phyloP scores from a whole-genome alignment of 345 rosid genomes.

The Gossypioides kirkii region DNA sequence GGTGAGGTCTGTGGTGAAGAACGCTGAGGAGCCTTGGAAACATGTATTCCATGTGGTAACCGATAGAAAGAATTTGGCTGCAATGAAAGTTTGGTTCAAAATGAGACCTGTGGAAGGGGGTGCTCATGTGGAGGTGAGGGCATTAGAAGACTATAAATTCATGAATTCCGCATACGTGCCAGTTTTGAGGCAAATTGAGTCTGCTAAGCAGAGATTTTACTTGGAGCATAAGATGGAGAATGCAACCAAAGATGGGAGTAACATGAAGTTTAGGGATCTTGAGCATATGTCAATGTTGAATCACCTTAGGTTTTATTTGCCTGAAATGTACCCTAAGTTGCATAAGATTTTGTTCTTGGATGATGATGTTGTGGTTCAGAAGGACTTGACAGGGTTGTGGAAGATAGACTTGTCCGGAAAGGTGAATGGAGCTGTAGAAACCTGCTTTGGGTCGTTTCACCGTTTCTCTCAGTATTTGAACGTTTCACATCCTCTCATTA shows the following conservation, averaged over 20 bases:
- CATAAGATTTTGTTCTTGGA: constrained; percentile 79
- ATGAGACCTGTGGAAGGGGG: constrained; percentile 85
- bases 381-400: constrained; percentile 82
- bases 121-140: constrained; percentile 70
- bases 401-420: constrained; percentile 78
- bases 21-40: constrained; percentile 70
- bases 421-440: constrained; percentile 94
- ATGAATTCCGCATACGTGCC: constrained; percentile 71
- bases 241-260: constrained; percentile 34
- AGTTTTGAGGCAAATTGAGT: constrained; percentile 63
- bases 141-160: constrained; percentile 62
- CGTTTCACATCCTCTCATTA: constrained; percentile 66
- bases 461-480: constrained; percentile 71
- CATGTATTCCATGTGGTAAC: constrained; percentile 89
- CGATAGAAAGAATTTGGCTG: constrained; percentile 77
- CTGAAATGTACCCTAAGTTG: constrained; percentile 83
- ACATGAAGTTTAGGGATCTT: constrained; percentile 53
- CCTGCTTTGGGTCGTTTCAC: constrained; percentile 89
- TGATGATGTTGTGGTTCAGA: constrained; percentile 93
- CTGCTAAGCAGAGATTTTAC: constrained; percentile 56
- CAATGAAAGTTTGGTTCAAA: constrained; percentile 94
- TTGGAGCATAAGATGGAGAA: constrained; percentile 39
- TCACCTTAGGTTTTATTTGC: constrained; percentile 82
- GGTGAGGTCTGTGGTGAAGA: constrained; percentile 77
- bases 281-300: constrained; percentile 62